Evolutionary conservation across 2,329 filamentous ascomycete genomes (phyloP).

Genomic region (Aspergillus oerlinghausenensis): DNA sequence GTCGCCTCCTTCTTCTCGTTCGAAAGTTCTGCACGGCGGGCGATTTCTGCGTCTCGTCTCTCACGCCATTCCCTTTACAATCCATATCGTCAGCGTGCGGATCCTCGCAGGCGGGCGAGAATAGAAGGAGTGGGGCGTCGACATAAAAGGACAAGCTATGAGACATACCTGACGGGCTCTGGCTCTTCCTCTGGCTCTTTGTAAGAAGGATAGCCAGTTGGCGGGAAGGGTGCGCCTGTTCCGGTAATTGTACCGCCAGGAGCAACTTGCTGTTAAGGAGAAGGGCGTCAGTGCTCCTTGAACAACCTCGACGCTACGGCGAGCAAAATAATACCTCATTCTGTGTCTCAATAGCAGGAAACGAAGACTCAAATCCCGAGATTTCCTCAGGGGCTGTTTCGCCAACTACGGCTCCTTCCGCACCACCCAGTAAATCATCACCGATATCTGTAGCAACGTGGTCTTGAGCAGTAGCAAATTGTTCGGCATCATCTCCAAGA

Average conservation of each 20-base stretch:
- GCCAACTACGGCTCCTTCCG: constrained; percentile 28
- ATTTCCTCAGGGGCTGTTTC: constrained; percentile 41
- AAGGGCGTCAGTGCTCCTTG: constrained; percentile 12
- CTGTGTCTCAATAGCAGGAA: constrained; percentile 72
- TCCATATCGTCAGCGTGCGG: constrained; percentile 1
- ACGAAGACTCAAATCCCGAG: constrained; percentile 76
- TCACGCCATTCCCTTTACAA: constrained; percentile 72
- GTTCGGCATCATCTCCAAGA: constrained; percentile 87
- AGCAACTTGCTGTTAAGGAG: constrained; percentile 57
- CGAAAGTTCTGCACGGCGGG: constrained; percentile 80
- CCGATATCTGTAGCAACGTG: constrained; percentile 54
- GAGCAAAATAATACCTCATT: constrained; percentile 58
- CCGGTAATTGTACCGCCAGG: constrained; percentile 79
- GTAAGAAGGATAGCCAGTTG: constrained; percentile 48
- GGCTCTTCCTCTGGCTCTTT: constrained; percentile 72
- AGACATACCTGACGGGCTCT: constrained; percentile 65
- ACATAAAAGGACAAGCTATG: background rate
- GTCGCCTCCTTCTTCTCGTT: constrained; percentile 78
- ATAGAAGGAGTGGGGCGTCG: background rate
- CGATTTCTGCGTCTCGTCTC: constrained; percentile 74
- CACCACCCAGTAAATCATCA: constrained; percentile 68
- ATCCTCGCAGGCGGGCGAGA: background rate
- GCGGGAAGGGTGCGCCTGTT: constrained; percentile 53
- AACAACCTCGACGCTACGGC: background rate
- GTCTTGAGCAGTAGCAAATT: constrained; percentile 77